Base-by-base conservation (phyloP, 2,329 filamentous ascomycete species). In the Gliomastix tumulicola region DNA sequence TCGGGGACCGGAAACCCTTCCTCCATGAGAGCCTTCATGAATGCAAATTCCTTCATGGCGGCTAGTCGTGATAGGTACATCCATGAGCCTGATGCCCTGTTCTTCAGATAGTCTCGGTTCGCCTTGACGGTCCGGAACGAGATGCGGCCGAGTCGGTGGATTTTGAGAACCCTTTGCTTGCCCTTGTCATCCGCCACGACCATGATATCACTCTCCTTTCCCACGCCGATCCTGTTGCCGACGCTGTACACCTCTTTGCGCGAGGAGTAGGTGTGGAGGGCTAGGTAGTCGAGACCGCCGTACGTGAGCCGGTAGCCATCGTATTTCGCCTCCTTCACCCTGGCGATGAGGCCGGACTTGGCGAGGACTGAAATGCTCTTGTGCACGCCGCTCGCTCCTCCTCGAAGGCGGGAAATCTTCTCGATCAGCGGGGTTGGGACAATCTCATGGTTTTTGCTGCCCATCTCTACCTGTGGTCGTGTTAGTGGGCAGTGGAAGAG, bases 221-320 rank as follows among this genome's bases (percentile, higher is more conserved):
- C 92, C 4, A 97, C 89, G 33, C 94, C 92, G 46, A 98, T 87
- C 53, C 94, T 85, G 59, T 84, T 92, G 36, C 92, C 92, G 5
- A 97, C 87, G 48, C 86, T 94, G 73, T 94, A 97, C 28, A 97
- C 76, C 38, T 75, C 76, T 49, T 84, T 82, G 45, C 79, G 73
- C 50, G 85, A 84, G 40, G 89, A 82, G 58, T 97, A 83, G 1
- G 88, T 81, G 63, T 97, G 88, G 37, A 98, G 74, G 13, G 92
- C 88, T n/a, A 98, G 80, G 62, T 98, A 98, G 66, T 98, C 92
- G 33, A 97, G 79, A 3, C 92, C 92, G 50, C 92, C 92, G 57
- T 98, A 98, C 7, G 90, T 95, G 37, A 98, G 74, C 36, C 94
- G 82, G 65, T 98, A 98, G 43, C 92, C 92, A 54, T 98, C 92